phyloP scores from a whole-genome alignment of 768 basidiomycete species.

The Phanerodontia chrysosporium region DNA sequence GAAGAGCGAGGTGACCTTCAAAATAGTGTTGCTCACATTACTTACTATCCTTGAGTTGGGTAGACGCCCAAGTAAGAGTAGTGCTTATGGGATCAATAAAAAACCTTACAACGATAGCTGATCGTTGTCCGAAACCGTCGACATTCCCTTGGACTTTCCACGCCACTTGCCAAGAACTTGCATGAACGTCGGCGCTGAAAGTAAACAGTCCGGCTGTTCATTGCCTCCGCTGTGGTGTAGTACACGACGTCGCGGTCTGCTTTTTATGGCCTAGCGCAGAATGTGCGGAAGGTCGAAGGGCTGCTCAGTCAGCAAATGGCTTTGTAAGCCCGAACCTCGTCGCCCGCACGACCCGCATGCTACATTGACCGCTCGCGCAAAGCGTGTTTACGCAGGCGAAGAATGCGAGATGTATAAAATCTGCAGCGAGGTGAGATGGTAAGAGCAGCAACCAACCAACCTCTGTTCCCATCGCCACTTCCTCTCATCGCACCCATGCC shows the following conservation, averaged over 20 bases:
- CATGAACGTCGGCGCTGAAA: no score
- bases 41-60: no score
- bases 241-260: not conserved
- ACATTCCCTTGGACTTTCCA: no score
- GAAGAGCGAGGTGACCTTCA: no score
- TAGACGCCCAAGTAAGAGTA: no score
- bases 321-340: not conserved
- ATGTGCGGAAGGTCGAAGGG: not conserved
- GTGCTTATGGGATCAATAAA: no score
- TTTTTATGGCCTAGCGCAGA: not conserved
- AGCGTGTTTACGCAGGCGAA: not conserved
- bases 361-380: not conserved
- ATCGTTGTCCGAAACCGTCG: no score
- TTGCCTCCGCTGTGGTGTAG: no score
- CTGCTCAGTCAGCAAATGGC: constrained; percentile 2
- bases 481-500: constrained; percentile 9
- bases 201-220: no score
- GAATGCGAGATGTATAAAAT: not conserved
- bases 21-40: no score
- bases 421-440: not conserved
- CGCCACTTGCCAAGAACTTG: no score
- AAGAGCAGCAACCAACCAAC: not conserved
- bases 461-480: not conserved
- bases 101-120: no score
- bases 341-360: not conserved